Conservation (phyloP, 306 rosid genomes). For the Acacia melanoxylon region DNA sequence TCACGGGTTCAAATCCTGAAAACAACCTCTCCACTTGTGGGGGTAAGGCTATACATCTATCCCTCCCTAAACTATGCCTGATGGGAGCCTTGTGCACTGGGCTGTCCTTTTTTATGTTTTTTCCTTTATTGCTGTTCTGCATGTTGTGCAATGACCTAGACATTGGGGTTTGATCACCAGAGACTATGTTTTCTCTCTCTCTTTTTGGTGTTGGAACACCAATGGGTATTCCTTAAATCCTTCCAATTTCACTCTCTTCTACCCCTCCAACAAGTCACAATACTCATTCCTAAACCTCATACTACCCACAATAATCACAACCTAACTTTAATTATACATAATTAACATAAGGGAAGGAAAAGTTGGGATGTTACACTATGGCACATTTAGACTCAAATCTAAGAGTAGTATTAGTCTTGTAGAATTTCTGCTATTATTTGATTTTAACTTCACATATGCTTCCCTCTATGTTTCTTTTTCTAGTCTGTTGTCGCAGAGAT, state of each 20-base stretch:
- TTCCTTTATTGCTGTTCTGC: too few species aligned
- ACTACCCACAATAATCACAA: not conserved
- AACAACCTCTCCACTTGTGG: too few species aligned
- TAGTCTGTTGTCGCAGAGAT: constrained; percentile 95
- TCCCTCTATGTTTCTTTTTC: constrained; percentile 31
- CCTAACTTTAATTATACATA: not conserved
- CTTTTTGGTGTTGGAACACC: not conserved
- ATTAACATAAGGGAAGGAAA: not conserved
- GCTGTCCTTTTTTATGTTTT: too few species aligned
- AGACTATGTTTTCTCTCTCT: not conserved
- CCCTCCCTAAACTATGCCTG: too few species aligned
- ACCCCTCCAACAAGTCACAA: not conserved
- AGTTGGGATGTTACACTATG: not conserved
- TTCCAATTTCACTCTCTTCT: not conserved
- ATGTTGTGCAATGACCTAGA: too few species aligned
- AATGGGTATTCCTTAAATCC: not conserved
- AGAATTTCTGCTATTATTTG: not conserved
- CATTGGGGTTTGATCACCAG: not conserved
- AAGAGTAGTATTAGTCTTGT: not conserved
- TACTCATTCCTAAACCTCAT: not conserved
- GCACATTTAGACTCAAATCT: not conserved
- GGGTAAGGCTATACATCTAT: too few species aligned
- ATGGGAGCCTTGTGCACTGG: too few species aligned
- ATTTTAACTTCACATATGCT: not conserved
- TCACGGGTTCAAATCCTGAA: too few species aligned